Base-by-base conservation (phyloP, 805 yeast species). In the Teunomyces gatunensis region DNA sequence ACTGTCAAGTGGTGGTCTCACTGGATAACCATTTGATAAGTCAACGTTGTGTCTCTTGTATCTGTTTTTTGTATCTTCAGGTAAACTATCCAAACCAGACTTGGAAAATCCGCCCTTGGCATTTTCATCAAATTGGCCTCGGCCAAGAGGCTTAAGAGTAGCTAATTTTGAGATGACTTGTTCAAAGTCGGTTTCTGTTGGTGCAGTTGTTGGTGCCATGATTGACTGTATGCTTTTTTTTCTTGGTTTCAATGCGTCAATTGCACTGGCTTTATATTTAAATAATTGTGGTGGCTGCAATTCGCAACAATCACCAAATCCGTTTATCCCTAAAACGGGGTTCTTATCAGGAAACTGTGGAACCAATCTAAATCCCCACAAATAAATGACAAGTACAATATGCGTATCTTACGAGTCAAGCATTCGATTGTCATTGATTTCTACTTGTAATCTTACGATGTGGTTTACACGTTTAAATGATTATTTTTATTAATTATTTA, bases 1-100 rank as follows among this genome's bases (percentile, higher is more conserved):
- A 12, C 54, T 48, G 18, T 55, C 56, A 20, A 52, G 42, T 2
- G 56, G 50, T 3, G 68, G 68, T 11, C 54, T 48, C 42, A 48
- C 54, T 21, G 68, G 68, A 52, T 63, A 63, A 0, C 67, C 67
- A 23, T 55, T 39, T 6, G 65, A 57, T 47, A 61, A 52, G 47
- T 63, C 64, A 21, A 63, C 54, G 36, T 59, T 58, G 48, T 61
- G 51, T 42, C 53, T 61, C 6, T 58, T 61, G 45, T 49, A 57
- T 33, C 68, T 51, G n/a, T 49, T 51, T 43, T 55, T 55, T 34
- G 68, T 54, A 2, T 62, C 42, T 15, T 47, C 57, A 5, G 66
- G 67, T 46, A 62, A 51, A 10, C 35, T 18, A 21, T 47, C 50
- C 10, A 40, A 7, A 2, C 27, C 46, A 17, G 49, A 48, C 25